phyloP scores from a whole-genome alignment of 164 flowering plant genomes.

The Chloranthus sessilifolius region DNA sequence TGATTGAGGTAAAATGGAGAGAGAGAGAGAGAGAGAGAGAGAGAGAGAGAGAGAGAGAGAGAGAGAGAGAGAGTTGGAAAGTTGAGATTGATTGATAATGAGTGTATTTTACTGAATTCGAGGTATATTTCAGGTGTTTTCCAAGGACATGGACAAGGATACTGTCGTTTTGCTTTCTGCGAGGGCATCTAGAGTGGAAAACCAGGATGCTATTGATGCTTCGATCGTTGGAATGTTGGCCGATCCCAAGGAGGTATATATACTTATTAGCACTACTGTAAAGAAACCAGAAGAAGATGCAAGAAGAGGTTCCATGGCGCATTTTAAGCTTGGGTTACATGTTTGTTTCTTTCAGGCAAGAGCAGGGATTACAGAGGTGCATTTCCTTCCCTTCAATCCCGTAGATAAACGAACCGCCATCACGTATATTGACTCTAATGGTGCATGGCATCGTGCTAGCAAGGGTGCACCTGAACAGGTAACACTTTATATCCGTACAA shows the following conservation, averaged over 20 bases:
- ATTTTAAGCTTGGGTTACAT: too few relatives aligned
- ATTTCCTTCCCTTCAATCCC: slow-evolving; percentile 78
- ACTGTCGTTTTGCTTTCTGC: slow-evolving; percentile 48
- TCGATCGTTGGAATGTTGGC: slow-evolving; percentile 69
- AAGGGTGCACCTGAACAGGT: slow-evolving; percentile 95
- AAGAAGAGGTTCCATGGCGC: too few relatives aligned
- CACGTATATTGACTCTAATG: slow-evolving; percentile 51
- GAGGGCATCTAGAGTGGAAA: slow-evolving; percentile 77
- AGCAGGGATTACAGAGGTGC: slow-evolving; percentile 67
- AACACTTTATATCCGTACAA: neutral
- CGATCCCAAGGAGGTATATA: slow-evolving; percentile 67
- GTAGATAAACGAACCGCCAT: slow-evolving; percentile 86
- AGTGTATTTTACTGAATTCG: too few relatives aligned
- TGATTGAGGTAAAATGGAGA: slow-evolving; percentile 30
- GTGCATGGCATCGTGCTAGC: slow-evolving; percentile 67
- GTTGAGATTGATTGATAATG: too few relatives aligned
- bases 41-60: neutral
- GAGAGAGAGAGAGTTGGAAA: neutral
- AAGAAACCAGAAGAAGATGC: too few relatives aligned
- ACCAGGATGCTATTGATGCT: slow-evolving; percentile 86
- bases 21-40: slow-evolving; percentile 2
- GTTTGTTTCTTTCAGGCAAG: slow-evolving; percentile 58
- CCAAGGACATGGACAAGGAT: slow-evolving; percentile 44
- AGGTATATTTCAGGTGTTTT: too few relatives aligned
- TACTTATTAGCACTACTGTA: too few relatives aligned